Conservation (phyloP, 176 grass and related monocot genomes). For the Triticum urartu region DNA sequence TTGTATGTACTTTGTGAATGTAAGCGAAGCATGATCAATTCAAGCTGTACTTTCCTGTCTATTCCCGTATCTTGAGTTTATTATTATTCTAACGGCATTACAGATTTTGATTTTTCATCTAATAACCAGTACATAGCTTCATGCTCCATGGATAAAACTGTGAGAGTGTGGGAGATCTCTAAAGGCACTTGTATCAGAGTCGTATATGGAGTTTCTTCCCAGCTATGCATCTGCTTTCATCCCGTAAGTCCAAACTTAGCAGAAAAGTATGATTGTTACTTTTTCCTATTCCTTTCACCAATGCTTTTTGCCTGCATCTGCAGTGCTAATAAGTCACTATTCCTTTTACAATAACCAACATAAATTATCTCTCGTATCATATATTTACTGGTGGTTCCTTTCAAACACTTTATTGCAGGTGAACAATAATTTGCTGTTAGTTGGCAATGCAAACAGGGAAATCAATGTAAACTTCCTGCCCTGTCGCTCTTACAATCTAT, state of each 20-base stretch:
- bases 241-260: constrained; percentile 53
- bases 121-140: constrained; percentile 99
- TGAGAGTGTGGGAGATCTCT: constrained; percentile 88
- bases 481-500: constrained; percentile 16
- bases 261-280: not conserved
- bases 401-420: constrained; percentile 62
- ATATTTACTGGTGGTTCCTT: constrained; percentile 34
- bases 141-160: constrained; percentile 96
- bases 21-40: constrained; percentile 7
- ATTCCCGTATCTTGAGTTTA: constrained; percentile 22
- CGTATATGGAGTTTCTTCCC: constrained; percentile 93
- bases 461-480: constrained; percentile 66
- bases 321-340: constrained; percentile 14
- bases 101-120: constrained; percentile 99
- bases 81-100: constrained; percentile 68
- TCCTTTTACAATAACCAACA: not conserved
- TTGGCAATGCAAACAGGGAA: constrained; percentile 91
- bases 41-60: not conserved
- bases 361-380: not conserved
- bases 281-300: not conserved
- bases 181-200: constrained; percentile 94
- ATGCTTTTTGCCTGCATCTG: not conserved
- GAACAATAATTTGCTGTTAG: constrained; percentile 94
- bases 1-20: constrained; percentile 6
- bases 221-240: constrained; percentile 95